phyloP scores from a whole-genome alignment of 208 protist species.

The Crithidia acanthocephali region DNA sequence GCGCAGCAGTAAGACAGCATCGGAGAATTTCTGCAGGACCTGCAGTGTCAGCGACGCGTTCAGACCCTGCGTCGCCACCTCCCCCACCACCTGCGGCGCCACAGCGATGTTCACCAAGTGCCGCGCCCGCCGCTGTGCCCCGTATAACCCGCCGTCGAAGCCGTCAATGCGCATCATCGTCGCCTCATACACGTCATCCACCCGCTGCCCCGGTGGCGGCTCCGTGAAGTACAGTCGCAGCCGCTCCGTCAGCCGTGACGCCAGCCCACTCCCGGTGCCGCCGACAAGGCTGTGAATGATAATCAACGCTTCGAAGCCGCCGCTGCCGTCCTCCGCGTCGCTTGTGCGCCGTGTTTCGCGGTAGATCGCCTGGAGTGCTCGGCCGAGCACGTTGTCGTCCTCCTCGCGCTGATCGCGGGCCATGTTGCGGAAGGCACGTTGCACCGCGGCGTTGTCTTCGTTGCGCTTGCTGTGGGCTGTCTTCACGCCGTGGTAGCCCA shows the following conservation, averaged over 20 bases:
- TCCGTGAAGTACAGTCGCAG: constrained; percentile 88
- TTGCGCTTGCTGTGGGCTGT: constrained; percentile 45
- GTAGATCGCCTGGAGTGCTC: constrained; percentile 76
- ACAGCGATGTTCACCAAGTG: constrained; percentile 76
- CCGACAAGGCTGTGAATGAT: constrained; percentile 87
- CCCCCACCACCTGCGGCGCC: constrained; percentile 68
- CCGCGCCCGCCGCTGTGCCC: constrained; percentile 69
- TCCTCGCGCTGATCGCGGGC: constrained; percentile 64
- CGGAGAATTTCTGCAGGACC: constrained; percentile 50
- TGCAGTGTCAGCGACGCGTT: constrained; percentile 81
- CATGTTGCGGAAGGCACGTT: constrained; percentile 60
- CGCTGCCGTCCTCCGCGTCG: constrained; percentile 29
- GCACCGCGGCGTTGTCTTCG: constrained; percentile 42
- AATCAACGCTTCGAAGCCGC: constrained; percentile 76
- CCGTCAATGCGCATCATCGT: constrained; percentile 64
- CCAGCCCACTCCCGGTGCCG: constrained; percentile 87
- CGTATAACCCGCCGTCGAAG: constrained; percentile 69
- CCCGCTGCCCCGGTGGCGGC: constrained; percentile 24
- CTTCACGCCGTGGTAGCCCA: constrained; percentile 83
- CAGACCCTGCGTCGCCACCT: constrained; percentile 79
- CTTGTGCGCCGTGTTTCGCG: constrained; percentile 71
- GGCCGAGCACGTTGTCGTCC: constrained; percentile 57
- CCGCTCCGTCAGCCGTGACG: constrained; percentile 72
- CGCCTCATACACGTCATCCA: constrained; percentile 61
- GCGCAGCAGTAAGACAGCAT: constrained; percentile 79